Evolutionary conservation across 2,329 filamentous ascomycete species (phyloP).

Genomic region (Juglanconis sp.): DNA sequence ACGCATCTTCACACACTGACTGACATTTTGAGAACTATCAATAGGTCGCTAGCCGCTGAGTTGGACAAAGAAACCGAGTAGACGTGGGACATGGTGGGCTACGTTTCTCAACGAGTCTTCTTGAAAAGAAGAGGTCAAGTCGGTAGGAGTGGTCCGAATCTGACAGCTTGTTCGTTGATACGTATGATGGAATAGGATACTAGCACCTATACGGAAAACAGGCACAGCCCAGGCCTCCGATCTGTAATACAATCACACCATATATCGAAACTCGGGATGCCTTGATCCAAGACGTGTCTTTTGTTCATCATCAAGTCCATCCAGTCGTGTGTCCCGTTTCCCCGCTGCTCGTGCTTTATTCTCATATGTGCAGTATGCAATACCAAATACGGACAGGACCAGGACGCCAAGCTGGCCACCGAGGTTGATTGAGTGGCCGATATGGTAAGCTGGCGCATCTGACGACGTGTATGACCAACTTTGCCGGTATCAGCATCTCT

Average conservation of each 20-base stretch:
- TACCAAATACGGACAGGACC: constrained; percentile 43
- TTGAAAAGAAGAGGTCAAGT: too few relatives aligned
- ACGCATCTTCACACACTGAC: not conserved
- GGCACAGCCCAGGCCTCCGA: not conserved
- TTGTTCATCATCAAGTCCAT: constrained; percentile 45
- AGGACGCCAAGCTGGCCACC: constrained; percentile 44
- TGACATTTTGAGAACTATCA: not conserved
- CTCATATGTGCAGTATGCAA: constrained; percentile 52
- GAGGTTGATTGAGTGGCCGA: constrained; percentile 56
- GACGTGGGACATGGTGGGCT: not conserved
- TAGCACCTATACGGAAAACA: not conserved
- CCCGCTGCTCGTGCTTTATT: constrained; percentile 47
- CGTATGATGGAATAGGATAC: not conserved
- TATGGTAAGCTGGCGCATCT: constrained; percentile 45
- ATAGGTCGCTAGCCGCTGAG: not conserved
- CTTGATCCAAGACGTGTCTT: constrained; percentile 47
- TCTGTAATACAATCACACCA: constrained; percentile 32
- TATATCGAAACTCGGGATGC: constrained; percentile 56
- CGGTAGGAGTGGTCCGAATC: too few relatives aligned
- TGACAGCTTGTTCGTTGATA: not conserved
- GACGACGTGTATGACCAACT: constrained; percentile 50
- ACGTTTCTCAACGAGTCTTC: not conserved
- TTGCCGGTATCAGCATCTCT: constrained; percentile 1
- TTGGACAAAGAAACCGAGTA: not conserved
- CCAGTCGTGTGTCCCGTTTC: constrained; percentile 45